phyloP scores from a whole-genome alignment of 768 basidiomycete genomes.

The Porpolomopsis calyptriformis region DNA sequence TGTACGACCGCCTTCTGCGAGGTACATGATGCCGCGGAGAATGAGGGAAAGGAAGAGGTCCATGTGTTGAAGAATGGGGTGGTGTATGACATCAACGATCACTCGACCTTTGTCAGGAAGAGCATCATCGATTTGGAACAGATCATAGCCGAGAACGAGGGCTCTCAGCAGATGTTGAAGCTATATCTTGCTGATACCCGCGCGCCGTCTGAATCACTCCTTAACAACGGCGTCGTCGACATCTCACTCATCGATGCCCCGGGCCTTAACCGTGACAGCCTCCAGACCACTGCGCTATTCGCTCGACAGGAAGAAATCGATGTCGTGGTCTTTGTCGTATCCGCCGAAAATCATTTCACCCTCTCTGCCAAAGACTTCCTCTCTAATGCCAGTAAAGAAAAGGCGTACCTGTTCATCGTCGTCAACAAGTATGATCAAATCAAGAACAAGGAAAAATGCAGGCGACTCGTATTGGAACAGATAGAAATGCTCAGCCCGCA shows the following conservation, averaged over 20 bases:
- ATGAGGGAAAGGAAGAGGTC: constrained; percentile 71
- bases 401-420: constrained; percentile 96
- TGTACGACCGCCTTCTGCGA: constrained; percentile 97
- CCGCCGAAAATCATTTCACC: constrained; percentile 97
- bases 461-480: constrained; percentile 80
- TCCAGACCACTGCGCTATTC: constrained; percentile 92
- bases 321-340: constrained; percentile 95
- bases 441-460: constrained; percentile 89
- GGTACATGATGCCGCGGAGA: constrained; percentile 83
- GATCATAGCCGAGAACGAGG: constrained; percentile 68
- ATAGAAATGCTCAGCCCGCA: constrained; percentile 87
- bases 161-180: constrained; percentile 67
- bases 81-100: constrained; percentile 59
- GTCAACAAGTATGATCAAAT: constrained; percentile 98
- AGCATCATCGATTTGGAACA: constrained; percentile 63
- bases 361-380: constrained; percentile 93
- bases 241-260: constrained; percentile 98
- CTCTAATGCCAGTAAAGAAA: constrained; percentile 86
- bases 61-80: constrained; percentile 66
- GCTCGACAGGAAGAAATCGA: constrained; percentile 97
- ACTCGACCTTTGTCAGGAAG: constrained; percentile 64
- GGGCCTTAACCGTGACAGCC: constrained; percentile 88
- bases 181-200: constrained; percentile 81
- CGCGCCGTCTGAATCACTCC: constrained; percentile 67
- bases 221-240: constrained; percentile 92